These are phyloP conservation scores for Beauveria varroae DNA, from an alignment of 2,329 filamentous ascomycete genomes.

Conservation along the genomic window DNA sequence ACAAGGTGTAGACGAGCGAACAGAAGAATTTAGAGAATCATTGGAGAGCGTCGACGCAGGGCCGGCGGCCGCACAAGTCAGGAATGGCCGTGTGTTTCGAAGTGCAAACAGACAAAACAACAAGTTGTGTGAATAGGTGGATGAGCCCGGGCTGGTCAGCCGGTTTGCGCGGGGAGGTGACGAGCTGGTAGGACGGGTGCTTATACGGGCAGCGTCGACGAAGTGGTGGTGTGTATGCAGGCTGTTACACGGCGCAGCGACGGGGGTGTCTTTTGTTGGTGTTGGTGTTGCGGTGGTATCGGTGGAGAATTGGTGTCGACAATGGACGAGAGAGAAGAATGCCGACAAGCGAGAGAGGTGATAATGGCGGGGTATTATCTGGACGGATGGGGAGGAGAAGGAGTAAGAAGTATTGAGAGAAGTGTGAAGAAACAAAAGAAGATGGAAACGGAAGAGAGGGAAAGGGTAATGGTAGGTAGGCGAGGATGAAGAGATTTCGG, in stretches of 20 bases:
- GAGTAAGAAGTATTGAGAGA: background rate
- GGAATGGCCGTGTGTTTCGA: background rate
- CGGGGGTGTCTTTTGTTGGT: background rate
- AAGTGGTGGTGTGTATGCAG: background rate
- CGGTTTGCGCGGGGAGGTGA: background rate
- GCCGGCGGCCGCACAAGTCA: background rate
- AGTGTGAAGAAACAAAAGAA: background rate
- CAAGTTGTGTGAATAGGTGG: background rate
- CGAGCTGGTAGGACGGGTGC: background rate
- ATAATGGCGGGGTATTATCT: background rate
- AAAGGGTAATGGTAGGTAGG: background rate
- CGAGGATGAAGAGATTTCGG: conserved; percentile 9
- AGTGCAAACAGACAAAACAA: background rate
- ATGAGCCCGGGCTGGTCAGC: background rate
- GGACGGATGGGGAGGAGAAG: background rate
- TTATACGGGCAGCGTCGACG: background rate
- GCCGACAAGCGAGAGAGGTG: conserved; percentile 1
- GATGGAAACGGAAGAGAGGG: background rate
- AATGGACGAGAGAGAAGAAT: background rate
- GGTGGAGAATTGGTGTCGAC: background rate
- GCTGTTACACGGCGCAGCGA: conserved; percentile 4
- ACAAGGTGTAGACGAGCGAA: background rate
- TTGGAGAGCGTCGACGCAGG: conserved; percentile 3
- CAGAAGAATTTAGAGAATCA: conserved; percentile 9
- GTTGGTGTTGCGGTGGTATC: background rate